Percentiles rank a stretch among this genome's conserved stretches.
phyloP scores from a whole-genome alignment of 1,139 yeast species.

The Debaryomyces nepalensis region DNA sequence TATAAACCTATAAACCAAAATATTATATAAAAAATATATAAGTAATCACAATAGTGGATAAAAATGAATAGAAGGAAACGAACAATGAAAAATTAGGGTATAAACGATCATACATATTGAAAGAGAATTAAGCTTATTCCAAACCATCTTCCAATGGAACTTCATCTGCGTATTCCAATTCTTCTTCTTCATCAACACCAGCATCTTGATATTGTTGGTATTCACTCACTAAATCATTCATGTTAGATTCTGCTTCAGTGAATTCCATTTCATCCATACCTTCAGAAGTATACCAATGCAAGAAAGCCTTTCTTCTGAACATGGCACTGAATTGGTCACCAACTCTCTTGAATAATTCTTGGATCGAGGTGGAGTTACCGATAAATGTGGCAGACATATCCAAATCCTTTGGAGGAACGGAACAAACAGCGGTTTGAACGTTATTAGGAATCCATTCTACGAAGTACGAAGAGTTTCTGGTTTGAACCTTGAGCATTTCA shows the following conservation, averaged over 20 bases:
- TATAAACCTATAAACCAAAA: conserved; percentile 15
- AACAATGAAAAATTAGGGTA: conserved; percentile 12
- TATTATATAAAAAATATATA: conserved; percentile 13
- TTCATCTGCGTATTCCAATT: conserved; percentile 69
- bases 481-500: conserved; percentile 85
- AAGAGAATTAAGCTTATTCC: conserved; percentile 31
- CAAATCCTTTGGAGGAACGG: conserved; percentile 83
- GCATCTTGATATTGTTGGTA: conserved; percentile 94
- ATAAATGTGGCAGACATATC: conserved; percentile 92
- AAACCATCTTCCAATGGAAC: conserved; percentile 60
- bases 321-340: conserved; percentile 89
- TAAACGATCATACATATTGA: conserved; percentile 10
- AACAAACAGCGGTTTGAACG: conserved; percentile 91
- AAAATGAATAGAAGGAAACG: conserved; percentile 13
- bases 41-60: conserved; percentile 14
- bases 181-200: conserved; percentile 72
- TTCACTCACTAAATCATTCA: conserved; percentile 86
- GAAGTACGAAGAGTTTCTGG: conserved; percentile 77
- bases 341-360: conserved; percentile 86
- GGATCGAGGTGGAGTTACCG: conserved; percentile 91
- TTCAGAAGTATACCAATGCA: conserved; percentile 93
- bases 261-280: conserved; percentile 97
- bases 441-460: conserved; percentile 98
- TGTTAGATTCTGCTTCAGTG: conserved; percentile 82
- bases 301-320: conserved; percentile 93